Percentiles rank a stretch among this genome's conserved stretches.
phyloP scores from a whole-genome alignment of 1,284 basidiomycete genomes.

The Sutorius eximius region DNA sequence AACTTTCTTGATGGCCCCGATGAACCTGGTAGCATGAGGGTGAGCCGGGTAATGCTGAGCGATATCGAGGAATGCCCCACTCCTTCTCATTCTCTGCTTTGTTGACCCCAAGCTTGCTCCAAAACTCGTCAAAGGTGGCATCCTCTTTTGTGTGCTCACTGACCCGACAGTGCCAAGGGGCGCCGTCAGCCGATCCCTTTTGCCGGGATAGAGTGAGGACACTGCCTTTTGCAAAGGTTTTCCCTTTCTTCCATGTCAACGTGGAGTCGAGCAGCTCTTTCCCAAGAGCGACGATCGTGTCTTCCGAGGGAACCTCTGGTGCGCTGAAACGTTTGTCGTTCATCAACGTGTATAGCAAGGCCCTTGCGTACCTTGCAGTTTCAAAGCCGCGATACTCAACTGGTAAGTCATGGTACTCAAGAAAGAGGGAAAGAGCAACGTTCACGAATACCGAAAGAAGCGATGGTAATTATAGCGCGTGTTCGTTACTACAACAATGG shows the following conservation, averaged over 20 bases:
- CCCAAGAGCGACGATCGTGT: conserved; percentile 53
- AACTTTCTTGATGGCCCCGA: conserved; percentile 63
- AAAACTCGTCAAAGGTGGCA: conserved; percentile 69
- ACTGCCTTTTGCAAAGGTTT: conserved; percentile 50
- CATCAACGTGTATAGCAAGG: neutral
- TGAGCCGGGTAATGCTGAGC: conserved; percentile 1
- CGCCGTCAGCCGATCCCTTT: conserved; percentile 54
- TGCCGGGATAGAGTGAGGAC: conserved; percentile 56
- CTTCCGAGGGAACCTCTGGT: conserved; percentile 61
- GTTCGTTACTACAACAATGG: conserved; percentile 19
- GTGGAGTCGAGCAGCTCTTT: conserved; percentile 56
- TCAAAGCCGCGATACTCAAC: conserved; percentile 47
- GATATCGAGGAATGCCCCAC: conserved; percentile 34
- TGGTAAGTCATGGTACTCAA: conserved; percentile 35
- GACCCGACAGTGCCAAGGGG: conserved; percentile 64
- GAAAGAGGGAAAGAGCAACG: neutral
- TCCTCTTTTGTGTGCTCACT: conserved; percentile 66
- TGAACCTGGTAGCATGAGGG: conserved; percentile 46
- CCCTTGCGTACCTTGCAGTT: conserved; percentile 41
- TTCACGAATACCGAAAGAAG: conserved; percentile 2
- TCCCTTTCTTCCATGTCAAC: conserved; percentile 63
- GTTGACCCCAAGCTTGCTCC: conserved; percentile 62
- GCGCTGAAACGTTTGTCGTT: neutral
- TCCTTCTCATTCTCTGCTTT: conserved; percentile 69
- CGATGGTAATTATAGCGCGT: conserved; percentile 21